Evolutionary conservation across 305 asterid genomes (phyloP).

Genomic region (Solanum aculeatissimum): DNA sequence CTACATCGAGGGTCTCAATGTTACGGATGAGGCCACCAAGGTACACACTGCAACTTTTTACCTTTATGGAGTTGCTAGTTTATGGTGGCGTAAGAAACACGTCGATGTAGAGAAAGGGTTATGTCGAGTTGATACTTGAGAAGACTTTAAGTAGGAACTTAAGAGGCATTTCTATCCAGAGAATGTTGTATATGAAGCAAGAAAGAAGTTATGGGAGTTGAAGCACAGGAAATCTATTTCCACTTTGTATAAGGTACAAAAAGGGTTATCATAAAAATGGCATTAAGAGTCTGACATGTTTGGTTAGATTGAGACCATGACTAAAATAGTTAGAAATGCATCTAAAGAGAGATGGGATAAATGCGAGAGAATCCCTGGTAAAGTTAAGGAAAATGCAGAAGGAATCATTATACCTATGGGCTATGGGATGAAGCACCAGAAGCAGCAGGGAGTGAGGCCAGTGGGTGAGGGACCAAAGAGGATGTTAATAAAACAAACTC

Average conservation of each 20-base stretch:
- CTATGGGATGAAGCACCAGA: background rate
- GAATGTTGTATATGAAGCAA: too few relatives aligned
- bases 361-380: background rate
- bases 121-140: too few relatives aligned
- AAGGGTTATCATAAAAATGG: background rate
- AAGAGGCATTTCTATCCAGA: too few relatives aligned
- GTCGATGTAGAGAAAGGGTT: too few relatives aligned
- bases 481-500: background rate
- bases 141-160: too few relatives aligned
- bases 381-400: background rate
- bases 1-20: too few relatives aligned
- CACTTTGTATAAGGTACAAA: background rate
- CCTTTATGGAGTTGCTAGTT: too few relatives aligned
- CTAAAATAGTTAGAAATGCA: background rate
- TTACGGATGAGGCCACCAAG: too few relatives aligned
- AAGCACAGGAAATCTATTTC: background rate
- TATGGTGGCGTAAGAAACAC: too few relatives aligned
- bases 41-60: too few relatives aligned
- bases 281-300: background rate
- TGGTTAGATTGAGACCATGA: background rate
- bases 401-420: background rate
- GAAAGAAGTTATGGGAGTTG: background rate
- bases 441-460: background rate
- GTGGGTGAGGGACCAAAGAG: background rate
- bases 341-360: background rate